A percentile compares a stretch with the other conserved stretches of the same genome.
Evolutionary conservation across 78 protist genomes (phyloP).

Genomic region (Emiliania huxleyi): DNA sequence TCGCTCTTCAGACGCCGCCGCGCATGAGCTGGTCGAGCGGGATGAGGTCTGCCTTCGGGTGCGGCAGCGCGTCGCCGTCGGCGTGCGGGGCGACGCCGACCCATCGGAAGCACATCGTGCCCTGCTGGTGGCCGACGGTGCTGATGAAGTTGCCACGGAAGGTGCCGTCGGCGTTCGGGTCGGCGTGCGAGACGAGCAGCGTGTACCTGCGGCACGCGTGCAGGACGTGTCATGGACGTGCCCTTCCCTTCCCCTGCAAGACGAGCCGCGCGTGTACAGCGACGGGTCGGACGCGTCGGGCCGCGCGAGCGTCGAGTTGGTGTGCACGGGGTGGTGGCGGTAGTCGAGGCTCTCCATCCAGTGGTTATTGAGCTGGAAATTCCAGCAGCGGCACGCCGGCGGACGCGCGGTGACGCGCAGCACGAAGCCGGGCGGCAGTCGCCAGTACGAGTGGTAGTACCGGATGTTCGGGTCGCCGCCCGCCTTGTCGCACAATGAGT

Average conservation of each 20-base stretch:
- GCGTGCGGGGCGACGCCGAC: not conserved
- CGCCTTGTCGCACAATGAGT: no score
- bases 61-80: not conserved
- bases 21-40: not conserved
- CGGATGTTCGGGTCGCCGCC: slow-evolving; percentile 37
- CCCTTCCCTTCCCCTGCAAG: no score
- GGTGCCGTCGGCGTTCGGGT: not conserved
- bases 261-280: no score
- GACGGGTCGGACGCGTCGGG: no score
- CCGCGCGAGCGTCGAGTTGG: not conserved
- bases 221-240: no score
- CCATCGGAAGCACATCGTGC: slow-evolving; percentile 28
- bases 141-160: not conserved
- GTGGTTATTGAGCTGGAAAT: slow-evolving; percentile 29
- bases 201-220: no score
- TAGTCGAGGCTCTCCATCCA: slow-evolving; percentile 43
- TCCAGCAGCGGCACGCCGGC: slow-evolving; percentile 21
- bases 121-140: not conserved
- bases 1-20: no score
- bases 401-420: not conserved
- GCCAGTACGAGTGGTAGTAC: slow-evolving; percentile 33
- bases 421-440: not conserved
- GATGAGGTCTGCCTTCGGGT: not conserved
- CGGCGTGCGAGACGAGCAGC: not conserved
- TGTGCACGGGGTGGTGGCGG: not conserved